A percentile compares a stretch with the other conserved stretches of the same genome.
Evolutionary conservation across 495 filamentous ascomycete species (phyloP).

Genomic region (Penicillium argentinense): DNA sequence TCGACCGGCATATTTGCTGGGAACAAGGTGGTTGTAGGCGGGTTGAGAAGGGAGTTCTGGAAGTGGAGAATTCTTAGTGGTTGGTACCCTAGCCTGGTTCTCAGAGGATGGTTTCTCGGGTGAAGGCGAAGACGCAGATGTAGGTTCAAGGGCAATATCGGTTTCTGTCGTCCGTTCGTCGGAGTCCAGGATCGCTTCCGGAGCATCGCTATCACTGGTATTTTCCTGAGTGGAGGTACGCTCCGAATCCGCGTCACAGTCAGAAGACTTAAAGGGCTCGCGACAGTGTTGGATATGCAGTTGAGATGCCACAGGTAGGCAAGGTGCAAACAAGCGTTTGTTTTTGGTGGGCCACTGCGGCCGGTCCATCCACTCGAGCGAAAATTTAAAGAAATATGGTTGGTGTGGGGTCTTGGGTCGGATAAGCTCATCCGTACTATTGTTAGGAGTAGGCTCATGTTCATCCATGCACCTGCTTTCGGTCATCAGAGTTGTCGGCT

Average conservation of each 20-base stretch:
- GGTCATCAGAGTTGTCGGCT: slow-evolving; percentile 22
- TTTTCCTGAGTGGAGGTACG: slow-evolving; percentile 15
- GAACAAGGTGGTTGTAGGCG: slow-evolving; percentile 31
- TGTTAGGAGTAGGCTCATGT: slow-evolving; percentile 24
- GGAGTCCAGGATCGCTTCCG: slow-evolving; percentile 1
- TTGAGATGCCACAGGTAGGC: slow-evolving; percentile 69
- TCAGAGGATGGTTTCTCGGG: background rate
- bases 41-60: slow-evolving; percentile 20
- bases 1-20: slow-evolving; percentile 76
- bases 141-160: too few relatives aligned
- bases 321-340: slow-evolving; percentile 66
- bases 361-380: slow-evolving; percentile 70
- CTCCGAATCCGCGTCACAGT: slow-evolving; percentile 31
- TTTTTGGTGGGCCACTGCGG: slow-evolving; percentile 53
- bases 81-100: slow-evolving; percentile 9
- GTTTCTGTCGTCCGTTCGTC: slow-evolving; percentile 8
- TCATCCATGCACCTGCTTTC: slow-evolving; percentile 33
- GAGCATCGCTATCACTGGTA: slow-evolving; percentile 14
- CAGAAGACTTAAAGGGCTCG: slow-evolving; percentile 24
- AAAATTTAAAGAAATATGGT: slow-evolving; percentile 73
- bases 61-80: slow-evolving; percentile 23
- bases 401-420: slow-evolving; percentile 52
- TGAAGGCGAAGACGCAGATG: too few relatives aligned
- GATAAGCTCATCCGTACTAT: slow-evolving; percentile 24
- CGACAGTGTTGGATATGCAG: slow-evolving; percentile 41